These are phyloP conservation scores for Melampsora larici-populina DNA, from an alignment of 1,284 basidiomycete genomes.

Conservation along the genomic window DNA sequence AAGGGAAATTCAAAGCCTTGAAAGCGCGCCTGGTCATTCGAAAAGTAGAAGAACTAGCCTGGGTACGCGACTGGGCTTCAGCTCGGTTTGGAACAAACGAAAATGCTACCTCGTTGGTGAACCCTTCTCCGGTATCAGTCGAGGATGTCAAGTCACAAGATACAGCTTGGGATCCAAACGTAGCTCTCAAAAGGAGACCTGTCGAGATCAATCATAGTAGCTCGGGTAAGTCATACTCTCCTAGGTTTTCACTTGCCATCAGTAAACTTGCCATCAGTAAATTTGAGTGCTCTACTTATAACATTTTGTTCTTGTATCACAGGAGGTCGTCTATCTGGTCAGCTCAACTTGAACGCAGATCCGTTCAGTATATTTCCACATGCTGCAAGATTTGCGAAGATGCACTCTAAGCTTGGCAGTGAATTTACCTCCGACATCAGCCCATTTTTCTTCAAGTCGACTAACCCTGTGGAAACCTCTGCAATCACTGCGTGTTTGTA, in stretches of 20 bases:
- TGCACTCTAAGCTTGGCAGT: conserved; percentile 34
- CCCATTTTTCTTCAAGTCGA: conserved; percentile 32
- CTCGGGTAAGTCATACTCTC: background rate
- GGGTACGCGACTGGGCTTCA: conserved; percentile 3
- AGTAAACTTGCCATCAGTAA: background rate
- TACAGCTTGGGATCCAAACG: background rate
- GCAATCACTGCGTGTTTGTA: conserved; percentile 51
- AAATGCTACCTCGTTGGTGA: background rate
- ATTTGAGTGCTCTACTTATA: background rate
- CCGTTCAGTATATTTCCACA: conserved; percentile 18
- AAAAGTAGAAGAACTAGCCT: conserved; percentile 2
- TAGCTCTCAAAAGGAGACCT: background rate
- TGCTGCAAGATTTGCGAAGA: conserved; percentile 23
- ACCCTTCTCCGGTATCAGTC: background rate
- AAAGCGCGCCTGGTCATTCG: background rate
- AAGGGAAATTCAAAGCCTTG: background rate
- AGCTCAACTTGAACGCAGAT: conserved; percentile 2
- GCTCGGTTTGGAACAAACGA: background rate
- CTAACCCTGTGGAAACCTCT: background rate
- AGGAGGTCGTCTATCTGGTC: background rate
- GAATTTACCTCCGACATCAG: conserved; percentile 24
- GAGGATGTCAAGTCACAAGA: background rate
- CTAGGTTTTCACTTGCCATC: too few relatives aligned
- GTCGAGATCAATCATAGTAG: background rate
- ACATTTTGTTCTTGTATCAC: too few relatives aligned